Conservation (phyloP, 2,329 filamentous ascomycete genomes). For the Pseudocercospora fijiensis region DNA sequence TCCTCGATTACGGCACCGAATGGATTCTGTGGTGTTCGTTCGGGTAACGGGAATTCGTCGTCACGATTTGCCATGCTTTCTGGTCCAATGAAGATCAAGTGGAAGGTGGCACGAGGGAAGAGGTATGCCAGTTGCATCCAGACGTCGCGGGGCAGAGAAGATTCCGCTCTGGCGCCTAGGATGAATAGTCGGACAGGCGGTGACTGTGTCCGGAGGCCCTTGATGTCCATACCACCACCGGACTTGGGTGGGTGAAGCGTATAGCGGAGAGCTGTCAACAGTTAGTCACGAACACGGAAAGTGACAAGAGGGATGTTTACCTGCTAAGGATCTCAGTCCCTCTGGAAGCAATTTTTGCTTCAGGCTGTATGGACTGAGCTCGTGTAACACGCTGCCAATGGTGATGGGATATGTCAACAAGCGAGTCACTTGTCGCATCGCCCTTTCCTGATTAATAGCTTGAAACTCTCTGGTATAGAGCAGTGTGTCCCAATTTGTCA, state of each 20-base stretch:
- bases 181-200: conserved; percentile 91
- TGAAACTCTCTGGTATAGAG: conserved; percentile 89
- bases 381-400: conserved; percentile 86
- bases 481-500: conserved; percentile 98
- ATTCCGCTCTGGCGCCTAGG: conserved; percentile 93
- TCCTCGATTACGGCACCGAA: conserved; percentile 95
- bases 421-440: conserved; percentile 88
- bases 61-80: conserved; percentile 95
- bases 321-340: conserved; percentile 89
- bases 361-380: conserved; percentile 88
- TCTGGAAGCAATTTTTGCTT: conserved; percentile 79
- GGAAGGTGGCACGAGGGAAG: conserved; percentile 87
- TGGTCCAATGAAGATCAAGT: conserved; percentile 91
- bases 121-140: conserved; percentile 94
- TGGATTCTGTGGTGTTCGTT: conserved; percentile 80
- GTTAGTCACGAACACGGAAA: conserved; percentile 21
- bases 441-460: conserved; percentile 85
- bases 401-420: conserved; percentile 92
- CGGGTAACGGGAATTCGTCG: conserved; percentile 84
- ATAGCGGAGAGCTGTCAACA: conserved; percentile 73
- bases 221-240: conserved; percentile 71
- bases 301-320: conserved; percentile 53
- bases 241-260: conserved; percentile 83
- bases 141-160: conserved; percentile 85
- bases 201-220: conserved; percentile 77